Base-by-base conservation (phyloP, 495 filamentous ascomycete genomes). In the Bacidia rubella region DNA sequence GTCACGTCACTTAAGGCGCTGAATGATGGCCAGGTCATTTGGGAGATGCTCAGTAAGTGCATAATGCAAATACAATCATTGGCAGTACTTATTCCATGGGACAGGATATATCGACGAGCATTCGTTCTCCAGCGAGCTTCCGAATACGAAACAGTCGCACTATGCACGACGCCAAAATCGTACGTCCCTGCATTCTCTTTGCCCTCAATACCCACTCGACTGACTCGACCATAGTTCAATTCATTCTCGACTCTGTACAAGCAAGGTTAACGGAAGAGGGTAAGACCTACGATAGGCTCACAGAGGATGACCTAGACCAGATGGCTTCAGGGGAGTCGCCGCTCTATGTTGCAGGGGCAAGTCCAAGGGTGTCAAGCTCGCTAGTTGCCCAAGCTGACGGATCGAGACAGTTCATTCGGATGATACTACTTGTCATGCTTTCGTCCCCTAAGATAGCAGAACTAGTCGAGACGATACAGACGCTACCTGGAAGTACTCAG, bases 11-110 rank as follows among this genome's bases (percentile, higher is more conserved):
- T 79, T 52, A 75, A 76, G 52, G 80, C 88, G 58, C 72, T 95
- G 60, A 80, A 75, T 49, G 83, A 93, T 65, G 89, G 87, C 45
- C 73, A 77, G 47, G 74, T 85, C 24, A 74, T 94, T 58, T 77
- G 82, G 83, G 70, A 77, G 57, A 75, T 80, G 64, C 63, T 85
- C 60, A 57, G 57, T 66, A 57, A 21, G 62, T 57, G 26, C 41
- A 9, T 17, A 9, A 44, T 23, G 11, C 27, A 23, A 11, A 3
- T 20, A 21, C 23, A 40, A 9, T 26, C 29, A 11, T 17, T 21
- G 42, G 44, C 25, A 39, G 32, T 54, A 47, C 52, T 65, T 29
- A 55, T 49, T 27, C 27, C 42, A 19, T n/a, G 20, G 26, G 35
- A 17, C 45, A 65, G 76, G 75, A 58, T 76, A 82, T 55, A 72